Conservation (phyloP, 2,329 filamentous ascomycete species). For the Fusarium goolgardi region DNA sequence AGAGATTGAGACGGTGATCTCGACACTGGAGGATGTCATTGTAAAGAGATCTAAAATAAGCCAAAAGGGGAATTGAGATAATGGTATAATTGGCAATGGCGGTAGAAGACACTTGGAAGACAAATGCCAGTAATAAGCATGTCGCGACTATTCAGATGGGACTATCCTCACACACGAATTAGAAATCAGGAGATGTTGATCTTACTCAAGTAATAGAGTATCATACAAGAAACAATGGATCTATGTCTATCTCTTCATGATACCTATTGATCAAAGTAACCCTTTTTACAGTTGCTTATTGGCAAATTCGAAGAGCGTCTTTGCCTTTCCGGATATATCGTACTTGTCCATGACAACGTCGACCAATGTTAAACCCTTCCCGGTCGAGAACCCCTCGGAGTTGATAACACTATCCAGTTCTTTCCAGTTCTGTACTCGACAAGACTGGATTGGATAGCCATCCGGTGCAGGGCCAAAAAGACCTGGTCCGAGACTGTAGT, state of each 20-base stretch:
- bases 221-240: not conserved
- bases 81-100: not conserved
- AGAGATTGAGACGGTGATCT: slow-evolving; percentile 14
- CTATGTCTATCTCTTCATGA: not conserved
- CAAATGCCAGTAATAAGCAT: not conserved
- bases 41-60: not conserved
- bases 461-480: not conserved
- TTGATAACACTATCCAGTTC: not conserved
- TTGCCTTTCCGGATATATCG: slow-evolving; percentile 13
- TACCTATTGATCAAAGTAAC: no score
- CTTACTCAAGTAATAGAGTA: not conserved
- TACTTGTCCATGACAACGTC: slow-evolving; percentile 17
- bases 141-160: fast-evolving
- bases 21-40: slow-evolving; percentile 5
- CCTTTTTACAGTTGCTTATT: not conserved
- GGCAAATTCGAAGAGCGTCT: slow-evolving; percentile 1
- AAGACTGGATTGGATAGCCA: not conserved
- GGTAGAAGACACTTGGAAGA: not conserved
- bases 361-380: slow-evolving; percentile 8
- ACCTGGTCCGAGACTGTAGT: slow-evolving; percentile 3
- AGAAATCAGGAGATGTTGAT: no score
- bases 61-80: no score
- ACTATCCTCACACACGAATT: not conserved
- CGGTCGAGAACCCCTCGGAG: not conserved
- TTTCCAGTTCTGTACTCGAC: not conserved